Percentiles rank a stretch among this genome's conserved stretches.
These are phyloP conservation scores for Pilasporangium apinafurcum DNA, from an alignment of 352 stramenopile genomes.

Conservation along the genomic window DNA sequence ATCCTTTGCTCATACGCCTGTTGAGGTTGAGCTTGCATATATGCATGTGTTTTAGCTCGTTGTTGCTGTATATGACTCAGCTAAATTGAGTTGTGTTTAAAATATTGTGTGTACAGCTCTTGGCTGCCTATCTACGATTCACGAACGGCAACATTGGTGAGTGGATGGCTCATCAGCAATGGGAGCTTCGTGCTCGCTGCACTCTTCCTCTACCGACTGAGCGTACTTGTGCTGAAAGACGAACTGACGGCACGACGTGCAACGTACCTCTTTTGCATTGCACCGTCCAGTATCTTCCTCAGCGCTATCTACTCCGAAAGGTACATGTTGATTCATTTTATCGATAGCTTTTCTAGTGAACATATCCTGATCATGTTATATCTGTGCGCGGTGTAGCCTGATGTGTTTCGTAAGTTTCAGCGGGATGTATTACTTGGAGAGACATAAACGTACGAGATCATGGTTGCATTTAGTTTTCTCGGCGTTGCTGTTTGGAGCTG, in stretches of 20 bases:
- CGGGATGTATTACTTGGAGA: conserved; percentile 63
- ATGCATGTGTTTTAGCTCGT: not conserved
- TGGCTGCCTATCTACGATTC: conserved; percentile 11
- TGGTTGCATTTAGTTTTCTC: conserved; percentile 25
- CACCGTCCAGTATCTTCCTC: conserved; percentile 81
- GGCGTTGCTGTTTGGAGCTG: conserved; percentile 50
- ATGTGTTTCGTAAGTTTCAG: conserved; percentile 78
- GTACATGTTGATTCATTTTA: conserved; percentile 6
- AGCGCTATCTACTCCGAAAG: conserved; percentile 76
- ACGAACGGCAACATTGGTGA: conserved; percentile 17
- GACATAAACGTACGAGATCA: conserved; percentile 9
- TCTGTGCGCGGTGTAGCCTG: conserved; percentile 20
- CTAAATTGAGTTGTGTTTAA: not conserved
- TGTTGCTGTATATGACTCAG: not conserved
- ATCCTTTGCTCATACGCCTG: conserved; percentile 44
- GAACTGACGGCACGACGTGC: conserved; percentile 48
- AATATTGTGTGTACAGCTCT: conserved; percentile 1
- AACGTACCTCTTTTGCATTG: conserved; percentile 71
- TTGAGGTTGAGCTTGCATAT: conserved; percentile 4
- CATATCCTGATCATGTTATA: too few relatives aligned
- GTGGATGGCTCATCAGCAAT: conserved; percentile 72
- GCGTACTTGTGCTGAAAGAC: conserved; percentile 41
- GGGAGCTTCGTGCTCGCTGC: conserved; percentile 63
- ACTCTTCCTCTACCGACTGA: conserved; percentile 64
- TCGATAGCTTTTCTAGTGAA: too few relatives aligned